Evolutionary conservation across 1,139 yeast genomes (phyloP).

Genomic region (Candida glucosophila): DNA sequence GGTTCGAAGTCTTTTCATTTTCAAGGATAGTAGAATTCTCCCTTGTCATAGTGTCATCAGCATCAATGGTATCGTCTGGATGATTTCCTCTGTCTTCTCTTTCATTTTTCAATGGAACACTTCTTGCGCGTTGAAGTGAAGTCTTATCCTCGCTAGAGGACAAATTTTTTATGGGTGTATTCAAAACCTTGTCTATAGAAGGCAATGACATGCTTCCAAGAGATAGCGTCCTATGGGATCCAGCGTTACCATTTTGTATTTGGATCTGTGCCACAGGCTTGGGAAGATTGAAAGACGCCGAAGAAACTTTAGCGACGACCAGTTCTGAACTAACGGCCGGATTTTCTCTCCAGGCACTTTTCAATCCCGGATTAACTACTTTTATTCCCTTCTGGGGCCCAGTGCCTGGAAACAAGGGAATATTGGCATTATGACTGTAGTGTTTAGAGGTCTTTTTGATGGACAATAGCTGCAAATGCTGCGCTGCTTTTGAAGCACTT

Average conservation of each 20-base stretch:
- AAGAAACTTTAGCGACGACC: neutral
- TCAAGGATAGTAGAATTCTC: too few relatives aligned
- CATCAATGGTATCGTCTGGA: slow-evolving; percentile 33
- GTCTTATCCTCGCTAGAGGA: too few relatives aligned
- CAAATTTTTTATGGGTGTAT: slow-evolving; percentile 35
- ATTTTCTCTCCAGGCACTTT: too few relatives aligned
- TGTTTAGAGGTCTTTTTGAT: slow-evolving; percentile 23
- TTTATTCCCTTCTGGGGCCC: too few relatives aligned
- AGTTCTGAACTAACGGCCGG: neutral
- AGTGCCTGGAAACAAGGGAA: slow-evolving; percentile 4
- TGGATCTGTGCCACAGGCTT: too few relatives aligned
- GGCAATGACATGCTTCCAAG: slow-evolving; percentile 16
- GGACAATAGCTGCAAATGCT: slow-evolving; percentile 22
- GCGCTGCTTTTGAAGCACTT: too few relatives aligned
- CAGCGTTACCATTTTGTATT: slow-evolving; percentile 2
- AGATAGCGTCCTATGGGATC: neutral
- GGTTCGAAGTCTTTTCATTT: slow-evolving; percentile 2
- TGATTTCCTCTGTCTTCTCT: too few relatives aligned
- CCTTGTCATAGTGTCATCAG: slow-evolving; percentile 10
- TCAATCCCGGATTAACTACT: too few relatives aligned
- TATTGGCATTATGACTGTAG: slow-evolving; percentile 7
- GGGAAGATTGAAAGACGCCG: slow-evolving; percentile 4
- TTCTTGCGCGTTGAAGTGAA: too few relatives aligned
- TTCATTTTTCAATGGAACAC: too few relatives aligned
- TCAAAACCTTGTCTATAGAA: slow-evolving; percentile 36